Base-by-base conservation (phyloP, 2,329 filamentous ascomycete genomes). In the Colletotrichum sp. region DNA sequence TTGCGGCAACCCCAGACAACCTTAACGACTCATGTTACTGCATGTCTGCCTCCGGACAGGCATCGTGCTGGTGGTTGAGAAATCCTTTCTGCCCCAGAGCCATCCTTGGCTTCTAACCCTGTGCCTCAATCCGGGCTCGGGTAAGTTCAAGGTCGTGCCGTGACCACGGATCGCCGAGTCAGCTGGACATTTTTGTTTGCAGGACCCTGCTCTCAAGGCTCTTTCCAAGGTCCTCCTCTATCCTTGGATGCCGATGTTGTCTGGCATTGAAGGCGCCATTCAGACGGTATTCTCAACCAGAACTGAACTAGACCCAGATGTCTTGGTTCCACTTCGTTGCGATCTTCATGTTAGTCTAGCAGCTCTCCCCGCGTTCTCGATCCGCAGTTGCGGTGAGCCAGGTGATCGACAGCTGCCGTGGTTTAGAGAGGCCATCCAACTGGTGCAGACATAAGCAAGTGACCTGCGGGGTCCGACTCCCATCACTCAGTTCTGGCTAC, bases 1-100 rank as follows among this genome's bases (percentile, higher is more conserved):
- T 59, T 72, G 69, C 63, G 32, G 63, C 69, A 75, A 57, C 65
- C 57, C 64, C 32, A 74, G 74, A 65, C 74, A 76, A 69, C 57
- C 71, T 69, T 76, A 39, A 69, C 70, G 74, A 76, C 59, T 74
- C 65, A 74, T 68, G 71, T 44, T 34, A 60, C 44, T 59, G 64
- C 70, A 60, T 76, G 13, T 76, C 70, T 63, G 55, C 65, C 16
- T 65, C 8, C 59, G 39, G 60, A 63, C 63, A 68, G 63, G 39
- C 63, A 63, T 52, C 55, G 39, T 68, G 63, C 57, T 30, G 39
- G 44, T 22, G 69, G n/a, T 68, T 39, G 16, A n/a, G 34, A 48
- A 52, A 39, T 57, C 18, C 13, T 60, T 22, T 60, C 9, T 68
- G 65, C 32, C 70, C 64, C 64, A 60, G 74, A 74, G 36, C 57